These are phyloP conservation scores for Zychaea mexicana DNA, from an alignment of 371 early-diverging fungal genomes.

Conservation along the genomic window DNA sequence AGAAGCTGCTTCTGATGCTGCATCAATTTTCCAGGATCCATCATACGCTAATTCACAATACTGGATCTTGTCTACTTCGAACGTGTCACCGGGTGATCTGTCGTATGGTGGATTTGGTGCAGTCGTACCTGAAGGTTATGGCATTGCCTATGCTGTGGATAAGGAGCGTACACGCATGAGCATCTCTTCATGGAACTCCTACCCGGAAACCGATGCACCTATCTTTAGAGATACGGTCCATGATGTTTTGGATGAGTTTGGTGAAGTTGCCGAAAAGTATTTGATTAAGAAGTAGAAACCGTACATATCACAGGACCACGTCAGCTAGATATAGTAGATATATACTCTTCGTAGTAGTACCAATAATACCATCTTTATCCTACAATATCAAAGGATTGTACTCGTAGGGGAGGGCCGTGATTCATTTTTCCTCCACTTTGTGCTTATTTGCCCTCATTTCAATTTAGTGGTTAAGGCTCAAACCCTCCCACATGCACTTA, in stretches of 20 bases:
- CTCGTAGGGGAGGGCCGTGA: too few species aligned
- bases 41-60: slow-evolving; percentile 64
- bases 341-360: too few species aligned
- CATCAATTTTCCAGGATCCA: slow-evolving; percentile 73
- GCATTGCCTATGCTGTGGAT: slow-evolving; percentile 90
- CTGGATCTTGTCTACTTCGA: slow-evolving; percentile 80
- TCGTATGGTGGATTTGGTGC: slow-evolving; percentile 80
- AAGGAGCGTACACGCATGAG: slow-evolving; percentile 80
- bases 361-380: too few species aligned
- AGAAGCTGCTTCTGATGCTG: slow-evolving; percentile 52
- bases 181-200: slow-evolving; percentile 65
- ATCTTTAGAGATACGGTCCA: slow-evolving; percentile 59
- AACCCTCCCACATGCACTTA: too few species aligned
- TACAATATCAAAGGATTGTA: too few species aligned
- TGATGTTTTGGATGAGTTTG: slow-evolving; percentile 61
- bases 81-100: slow-evolving; percentile 82
- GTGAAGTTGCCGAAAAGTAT: slow-evolving; percentile 44
- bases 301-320: not conserved
- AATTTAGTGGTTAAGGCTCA: too few species aligned
- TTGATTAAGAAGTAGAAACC: slow-evolving; percentile 19
- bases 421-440: too few species aligned
- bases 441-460: too few species aligned
- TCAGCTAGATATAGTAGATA: not conserved
- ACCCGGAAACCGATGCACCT: slow-evolving; percentile 49
- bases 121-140: slow-evolving; percentile 83